phyloP scores from a whole-genome alignment of 116 monocot species.

The Dioscorea cayenensis region DNA sequence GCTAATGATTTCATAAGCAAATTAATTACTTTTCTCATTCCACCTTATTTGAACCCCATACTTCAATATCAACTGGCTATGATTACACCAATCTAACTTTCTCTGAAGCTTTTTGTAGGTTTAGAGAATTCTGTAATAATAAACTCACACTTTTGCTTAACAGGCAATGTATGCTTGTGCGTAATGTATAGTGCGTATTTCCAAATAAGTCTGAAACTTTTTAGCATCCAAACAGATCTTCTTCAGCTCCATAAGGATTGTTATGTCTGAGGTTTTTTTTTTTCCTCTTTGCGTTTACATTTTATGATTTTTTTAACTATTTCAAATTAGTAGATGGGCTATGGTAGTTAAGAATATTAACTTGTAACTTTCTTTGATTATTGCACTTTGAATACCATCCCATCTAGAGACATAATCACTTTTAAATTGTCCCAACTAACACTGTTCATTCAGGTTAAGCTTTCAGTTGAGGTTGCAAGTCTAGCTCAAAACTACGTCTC shows the following conservation, averaged over 20 bases:
- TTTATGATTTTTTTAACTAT: neutral
- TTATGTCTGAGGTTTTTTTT: no score
- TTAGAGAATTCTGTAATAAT: no score
- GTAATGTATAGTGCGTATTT: no score
- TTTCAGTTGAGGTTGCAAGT: constrained; percentile 79
- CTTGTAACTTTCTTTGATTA: neutral
- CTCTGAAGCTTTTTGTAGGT: neutral
- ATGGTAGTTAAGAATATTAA: neutral
- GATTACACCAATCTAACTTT: neutral
- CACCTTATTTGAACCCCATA: no score
- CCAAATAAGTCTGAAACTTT: no score
- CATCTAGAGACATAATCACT: neutral
- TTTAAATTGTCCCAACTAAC: neutral
- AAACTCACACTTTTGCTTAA: no score
- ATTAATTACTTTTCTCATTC: no score
- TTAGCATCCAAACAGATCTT: no score
- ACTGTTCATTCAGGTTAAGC: constrained; percentile 48
- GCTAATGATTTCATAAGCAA: no score
- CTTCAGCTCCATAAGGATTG: no score
- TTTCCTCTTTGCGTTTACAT: neutral
- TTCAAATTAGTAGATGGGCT: neutral
- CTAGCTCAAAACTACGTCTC: constrained; percentile 60
- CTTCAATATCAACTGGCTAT: no score
- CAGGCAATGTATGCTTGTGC: no score
- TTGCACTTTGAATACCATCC: neutral